Conservation (phyloP, 2,329 filamentous ascomycete species). For the Penicillium sp. region DNA sequence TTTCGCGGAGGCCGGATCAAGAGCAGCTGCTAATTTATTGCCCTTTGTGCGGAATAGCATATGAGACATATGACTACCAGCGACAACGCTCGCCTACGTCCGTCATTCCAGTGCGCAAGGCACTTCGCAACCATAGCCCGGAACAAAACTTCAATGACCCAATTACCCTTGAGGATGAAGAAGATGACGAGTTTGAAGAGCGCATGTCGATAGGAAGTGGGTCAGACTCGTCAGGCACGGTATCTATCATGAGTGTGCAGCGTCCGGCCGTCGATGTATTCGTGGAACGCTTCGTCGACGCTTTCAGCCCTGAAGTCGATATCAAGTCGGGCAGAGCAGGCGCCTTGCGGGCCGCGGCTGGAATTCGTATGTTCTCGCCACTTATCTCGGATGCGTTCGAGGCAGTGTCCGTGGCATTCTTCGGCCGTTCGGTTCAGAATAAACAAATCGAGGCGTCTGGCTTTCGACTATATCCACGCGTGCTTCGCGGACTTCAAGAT, state of each 20-base stretch:
- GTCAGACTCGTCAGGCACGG: conserved; percentile 29
- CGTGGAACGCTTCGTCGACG: conserved; percentile 45
- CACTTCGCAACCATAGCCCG: not conserved
- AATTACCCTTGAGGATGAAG: conserved; percentile 10
- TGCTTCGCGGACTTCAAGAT: conserved; percentile 42
- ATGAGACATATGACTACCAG: conserved; percentile 16
- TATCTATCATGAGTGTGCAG: conserved; percentile 26
- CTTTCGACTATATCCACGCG: conserved; percentile 38
- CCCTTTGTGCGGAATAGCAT: conserved; percentile 19
- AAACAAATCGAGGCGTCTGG: conserved; percentile 39
- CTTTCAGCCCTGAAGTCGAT: conserved; percentile 44
- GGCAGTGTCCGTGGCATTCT: conserved; percentile 44
- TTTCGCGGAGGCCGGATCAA: not conserved
- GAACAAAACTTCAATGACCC: conserved; percentile 22
- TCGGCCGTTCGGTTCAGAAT: conserved; percentile 42
- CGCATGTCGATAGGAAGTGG: conserved; percentile 26
- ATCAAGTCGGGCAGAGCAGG: conserved; percentile 39
- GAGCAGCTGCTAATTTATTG: not conserved
- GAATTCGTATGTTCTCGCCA: conserved; percentile 46
- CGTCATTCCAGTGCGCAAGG: conserved; percentile 13
- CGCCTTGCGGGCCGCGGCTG: conserved; percentile 41
- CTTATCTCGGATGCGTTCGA: conserved; percentile 43
- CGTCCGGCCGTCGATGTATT: conserved; percentile 39
- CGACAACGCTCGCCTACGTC: conserved; percentile 11
- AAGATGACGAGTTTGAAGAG: conserved; percentile 17